These are phyloP conservation scores for Xanthoparmelia taractica DNA, from an alignment of 495 filamentous ascomycete genomes.

Conservation along the genomic window DNA sequence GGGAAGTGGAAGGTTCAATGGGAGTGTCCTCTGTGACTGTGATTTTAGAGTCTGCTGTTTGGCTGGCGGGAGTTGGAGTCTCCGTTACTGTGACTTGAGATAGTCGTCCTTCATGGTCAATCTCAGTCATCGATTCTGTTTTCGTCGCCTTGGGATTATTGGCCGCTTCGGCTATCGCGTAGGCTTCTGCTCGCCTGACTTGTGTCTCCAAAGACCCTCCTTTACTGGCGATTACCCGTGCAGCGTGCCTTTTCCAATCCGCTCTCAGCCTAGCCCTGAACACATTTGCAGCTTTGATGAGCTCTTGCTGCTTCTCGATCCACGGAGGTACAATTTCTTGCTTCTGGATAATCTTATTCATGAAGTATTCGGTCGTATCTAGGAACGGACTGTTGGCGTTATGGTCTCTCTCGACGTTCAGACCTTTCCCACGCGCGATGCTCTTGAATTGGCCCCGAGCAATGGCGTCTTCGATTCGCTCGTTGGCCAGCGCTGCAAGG, in stretches of 20 bases:
- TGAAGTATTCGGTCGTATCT: slow-evolving; percentile 94
- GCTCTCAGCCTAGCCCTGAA: slow-evolving; percentile 68
- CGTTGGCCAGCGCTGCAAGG: slow-evolving; percentile 75
- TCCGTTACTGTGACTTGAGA: slow-evolving; percentile 40
- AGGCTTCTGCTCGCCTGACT: slow-evolving; percentile 60
- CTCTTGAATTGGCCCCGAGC: slow-evolving; percentile 85
- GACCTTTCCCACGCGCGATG: slow-evolving; percentile 70
- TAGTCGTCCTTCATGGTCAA: slow-evolving; percentile 34
- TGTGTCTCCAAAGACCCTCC: slow-evolving; percentile 74
- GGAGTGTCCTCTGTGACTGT: slow-evolving; percentile 23
- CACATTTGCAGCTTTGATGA: slow-evolving; percentile 55
- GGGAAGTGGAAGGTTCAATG: not conserved
- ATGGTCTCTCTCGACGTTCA: slow-evolving; percentile 62
- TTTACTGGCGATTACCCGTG: slow-evolving; percentile 67
- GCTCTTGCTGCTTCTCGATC: slow-evolving; percentile 98
- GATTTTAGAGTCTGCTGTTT: slow-evolving; percentile 16
- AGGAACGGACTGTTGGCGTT: slow-evolving; percentile 83
- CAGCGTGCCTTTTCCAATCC: slow-evolving; percentile 85
- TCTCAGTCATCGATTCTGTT: slow-evolving; percentile 40
- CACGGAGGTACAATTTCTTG: slow-evolving; percentile 58
- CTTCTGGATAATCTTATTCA: slow-evolving; percentile 97
- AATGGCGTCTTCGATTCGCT: slow-evolving; percentile 91
- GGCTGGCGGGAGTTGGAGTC: slow-evolving; percentile 16
- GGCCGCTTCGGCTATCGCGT: slow-evolving; percentile 63
- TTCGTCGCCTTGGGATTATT: slow-evolving; percentile 39